Evolutionary conservation across 177 flowering plant species (phyloP).

Genomic region (Vitis hybrid): DNA sequence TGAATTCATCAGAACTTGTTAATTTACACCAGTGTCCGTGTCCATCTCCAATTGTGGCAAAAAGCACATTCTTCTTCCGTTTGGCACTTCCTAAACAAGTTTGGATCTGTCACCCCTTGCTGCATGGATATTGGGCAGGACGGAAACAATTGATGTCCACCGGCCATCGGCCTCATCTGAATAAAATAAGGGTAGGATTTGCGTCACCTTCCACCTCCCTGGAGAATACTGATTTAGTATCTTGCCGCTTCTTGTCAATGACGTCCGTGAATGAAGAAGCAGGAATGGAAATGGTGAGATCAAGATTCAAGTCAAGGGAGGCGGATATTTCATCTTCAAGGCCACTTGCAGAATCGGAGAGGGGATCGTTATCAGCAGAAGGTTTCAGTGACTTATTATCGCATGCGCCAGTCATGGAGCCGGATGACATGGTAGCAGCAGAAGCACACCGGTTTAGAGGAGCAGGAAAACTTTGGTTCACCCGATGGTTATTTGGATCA

Average conservation of each 20-base stretch:
- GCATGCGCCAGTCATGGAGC: conserved; percentile 2
- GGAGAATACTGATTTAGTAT: neutral
- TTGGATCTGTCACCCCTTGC: too few relatives aligned
- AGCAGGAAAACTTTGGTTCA: conserved; percentile 11
- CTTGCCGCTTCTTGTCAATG: conserved; percentile 1
- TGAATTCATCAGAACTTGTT: too few relatives aligned
- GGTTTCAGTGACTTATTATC: conserved; percentile 4
- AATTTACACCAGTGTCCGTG: too few relatives aligned
- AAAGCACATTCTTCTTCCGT: too few relatives aligned
- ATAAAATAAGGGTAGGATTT: conserved; percentile 10
- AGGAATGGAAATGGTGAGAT: conserved; percentile 15
- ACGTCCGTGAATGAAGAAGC: neutral
- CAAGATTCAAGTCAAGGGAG: conserved; percentile 13
- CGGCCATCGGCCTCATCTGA: conserved; percentile 1
- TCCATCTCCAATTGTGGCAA: too few relatives aligned
- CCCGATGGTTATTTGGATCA: conserved; percentile 48
- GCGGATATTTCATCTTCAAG: conserved; percentile 15
- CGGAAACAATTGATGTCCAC: too few relatives aligned
- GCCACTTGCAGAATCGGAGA: neutral
- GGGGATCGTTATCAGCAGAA: neutral
- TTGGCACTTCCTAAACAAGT: too few relatives aligned
- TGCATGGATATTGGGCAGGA: too few relatives aligned
- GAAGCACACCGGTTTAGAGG: neutral
- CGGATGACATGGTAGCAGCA: neutral
- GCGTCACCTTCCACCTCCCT: neutral